These are phyloP conservation scores for Claviceps spartinae DNA, from an alignment of 2,329 filamentous ascomycete species.

Conservation along the genomic window DNA sequence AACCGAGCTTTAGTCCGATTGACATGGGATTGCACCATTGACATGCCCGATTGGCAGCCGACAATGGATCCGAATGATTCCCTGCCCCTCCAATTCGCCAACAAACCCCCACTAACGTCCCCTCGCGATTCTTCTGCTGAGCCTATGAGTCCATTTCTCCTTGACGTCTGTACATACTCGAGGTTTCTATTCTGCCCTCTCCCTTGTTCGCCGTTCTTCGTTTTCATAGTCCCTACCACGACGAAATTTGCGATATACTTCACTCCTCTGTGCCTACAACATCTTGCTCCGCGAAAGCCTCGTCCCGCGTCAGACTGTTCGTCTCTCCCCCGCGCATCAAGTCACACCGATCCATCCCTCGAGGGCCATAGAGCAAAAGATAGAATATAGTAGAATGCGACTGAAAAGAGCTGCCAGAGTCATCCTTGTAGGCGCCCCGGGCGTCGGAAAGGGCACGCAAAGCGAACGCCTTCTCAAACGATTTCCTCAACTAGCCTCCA, in stretches of 20 bases:
- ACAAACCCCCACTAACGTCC: too few relatives aligned
- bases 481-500: conserved; percentile 78
- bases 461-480: conserved; percentile 74
- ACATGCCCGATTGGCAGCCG: not conserved
- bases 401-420: conserved; percentile 75
- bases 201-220: too few relatives aligned
- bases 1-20: not conserved
- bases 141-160: too few relatives aligned
- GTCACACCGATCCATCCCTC: not conserved
- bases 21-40: not conserved
- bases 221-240: too few relatives aligned
- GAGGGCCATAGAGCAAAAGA: conserved; percentile 3
- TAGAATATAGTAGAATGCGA: conserved; percentile 47
- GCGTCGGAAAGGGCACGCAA: conserved; percentile 94
- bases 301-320: not conserved
- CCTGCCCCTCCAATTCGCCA: too few relatives aligned
- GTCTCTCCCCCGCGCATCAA: not conserved
- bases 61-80: too few relatives aligned
- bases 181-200: too few relatives aligned
- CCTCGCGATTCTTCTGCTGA: too few relatives aligned
- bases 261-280: too few relatives aligned
- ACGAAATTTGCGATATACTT: too few relatives aligned
- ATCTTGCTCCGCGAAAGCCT: not conserved
- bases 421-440: conserved; percentile 91
- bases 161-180: too few relatives aligned